Base-by-base conservation (phyloP, 176 grass and related monocot species). In the Oryza rufipogon region DNA sequence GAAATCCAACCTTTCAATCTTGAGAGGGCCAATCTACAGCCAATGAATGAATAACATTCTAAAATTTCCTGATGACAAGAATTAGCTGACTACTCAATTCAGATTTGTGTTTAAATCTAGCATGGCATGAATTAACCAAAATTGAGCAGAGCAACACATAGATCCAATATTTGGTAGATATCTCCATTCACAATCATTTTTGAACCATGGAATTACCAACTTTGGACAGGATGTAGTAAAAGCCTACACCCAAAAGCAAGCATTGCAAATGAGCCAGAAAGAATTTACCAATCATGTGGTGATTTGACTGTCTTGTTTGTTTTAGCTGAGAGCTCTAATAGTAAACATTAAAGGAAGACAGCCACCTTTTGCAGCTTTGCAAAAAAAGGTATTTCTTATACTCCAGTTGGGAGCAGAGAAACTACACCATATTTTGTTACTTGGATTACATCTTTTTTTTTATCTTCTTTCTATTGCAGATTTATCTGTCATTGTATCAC, bases 1-100 rank as follows among this genome's bases (percentile, higher is more conserved):
- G 67, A 98, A 98, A 83, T 93, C 93, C 78, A 95, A 30, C 89
- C 93, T 92, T 45, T 93, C 87, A 86, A 90, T 72, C 66, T 87
- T 85, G 34, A 82, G 52, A 75, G 93, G 83, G 70, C 87, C 96
- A 87, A 95, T 95, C 96, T 98, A 84, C 79, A 73, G 68, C 22
- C 46, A 83, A 86, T 58, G 33, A 83, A 17, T 63, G 16, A 65
- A 74, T 42, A 87, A 71, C 28, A 81, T 61, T 72, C 67, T 42
- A 63, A 23, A 11, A 65, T 67, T 38, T 75, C 30, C 60, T 67
- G 9, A 8, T 25, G 49, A 9, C 45, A 73, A 71, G 34, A 73
- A 70, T 66, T 23, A 66, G 71, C 44, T 75, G 26, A 75, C 25
- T 67, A 84, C 22, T 83, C n/a, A 48, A 48, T 72, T 23, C 41